Evolutionary conservation across 345 rosid genomes (phyloP), one percentile per base, ranked within the genome.

Genomic region (Citrus inodora): DNA sequence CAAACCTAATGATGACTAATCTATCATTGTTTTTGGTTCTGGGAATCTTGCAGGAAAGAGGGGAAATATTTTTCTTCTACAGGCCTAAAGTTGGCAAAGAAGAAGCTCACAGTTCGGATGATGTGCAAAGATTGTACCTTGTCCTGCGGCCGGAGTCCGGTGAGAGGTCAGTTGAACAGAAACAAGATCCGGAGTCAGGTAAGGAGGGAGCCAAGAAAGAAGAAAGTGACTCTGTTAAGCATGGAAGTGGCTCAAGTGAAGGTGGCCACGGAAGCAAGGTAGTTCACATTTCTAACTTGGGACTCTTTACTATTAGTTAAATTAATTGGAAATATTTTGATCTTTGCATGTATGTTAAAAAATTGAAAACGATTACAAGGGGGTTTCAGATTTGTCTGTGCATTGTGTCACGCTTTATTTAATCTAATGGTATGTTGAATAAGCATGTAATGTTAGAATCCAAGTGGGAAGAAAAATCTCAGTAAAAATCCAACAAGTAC

Each of bases 31-130:
- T 3, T 60, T 60, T 60, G 28, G 13, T 8, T 60, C 25, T 9
- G 28, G 38, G 42, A 24, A 68, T 40, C 5, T 53, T 75, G 60
- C 75, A 93, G 91, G 95, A 92, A 82, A 83, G 89, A 70, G 97
- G 92, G 71, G 93, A 92, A 53, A 92, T 91, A 84, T 91, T 83
- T 84, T 92, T 94, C 89, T 94, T 94, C 81, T 94, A 89, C 73
- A 85, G 94, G 78, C 95, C 94, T 51, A 93, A 89, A 83, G 89
- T 90, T 9, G 88, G 86, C 81, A 93, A 83, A 86, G 85, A 92
- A 78, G 90, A 87, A 80, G 94, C 87, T 28, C 95, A 85, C 76
- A 59, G 90, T 51, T 72, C 78, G 0, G 85, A 89, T 24, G 97
- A 94, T 80, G 93, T 88, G 74, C 94, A 88, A 73, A 85, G 93